Conservation (phyloP, 352 stramenopile species). For the Pseudoperonospora humuli region DNA sequence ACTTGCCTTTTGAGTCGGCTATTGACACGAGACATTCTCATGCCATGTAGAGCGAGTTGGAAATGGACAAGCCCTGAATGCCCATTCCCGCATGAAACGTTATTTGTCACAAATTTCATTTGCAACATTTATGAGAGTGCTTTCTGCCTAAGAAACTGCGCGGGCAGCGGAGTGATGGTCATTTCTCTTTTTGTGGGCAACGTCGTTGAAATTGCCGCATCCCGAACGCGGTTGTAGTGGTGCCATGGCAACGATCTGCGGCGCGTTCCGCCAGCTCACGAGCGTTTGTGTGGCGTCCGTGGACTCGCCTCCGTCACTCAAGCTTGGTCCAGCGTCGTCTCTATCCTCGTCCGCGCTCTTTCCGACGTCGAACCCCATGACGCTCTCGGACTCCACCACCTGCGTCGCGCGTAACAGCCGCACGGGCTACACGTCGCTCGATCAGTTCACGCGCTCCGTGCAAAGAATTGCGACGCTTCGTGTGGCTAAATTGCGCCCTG, state of each 20-base stretch:
- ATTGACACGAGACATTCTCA: no score
- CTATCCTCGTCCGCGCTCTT: slow-evolving; percentile 26
- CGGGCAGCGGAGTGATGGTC: slow-evolving; percentile 10
- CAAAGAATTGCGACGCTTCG: slow-evolving; percentile 43
- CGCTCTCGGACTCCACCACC: slow-evolving; percentile 2
- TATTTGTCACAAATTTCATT: neutral
- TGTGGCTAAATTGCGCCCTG: slow-evolving; percentile 19
- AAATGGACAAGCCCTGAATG: no score
- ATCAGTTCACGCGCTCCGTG: slow-evolving; percentile 41
- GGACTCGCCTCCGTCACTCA: slow-evolving; percentile 29
- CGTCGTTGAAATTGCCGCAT: slow-evolving; percentile 9
- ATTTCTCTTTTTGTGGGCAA: slow-evolving; percentile 16
- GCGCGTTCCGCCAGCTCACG: slow-evolving; percentile 33
- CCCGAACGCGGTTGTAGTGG: neutral
- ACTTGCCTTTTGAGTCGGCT: no score
- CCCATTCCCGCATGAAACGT: no score
- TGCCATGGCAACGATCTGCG: slow-evolving; percentile 34
- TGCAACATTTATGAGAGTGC: slow-evolving; percentile 2
- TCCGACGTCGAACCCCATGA: slow-evolving; percentile 2
- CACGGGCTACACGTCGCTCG: slow-evolving; percentile 18
- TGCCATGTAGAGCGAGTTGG: no score
- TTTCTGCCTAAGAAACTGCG: neutral
- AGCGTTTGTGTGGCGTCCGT: slow-evolving; percentile 23
- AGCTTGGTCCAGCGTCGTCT: slow-evolving; percentile 9
- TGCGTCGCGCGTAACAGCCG: slow-evolving; percentile 15